Evolutionary conservation across 768 basidiomycete species (phyloP), one percentile per base, ranked within the genome.

Genomic region (Roridomyces roridus): DNA sequence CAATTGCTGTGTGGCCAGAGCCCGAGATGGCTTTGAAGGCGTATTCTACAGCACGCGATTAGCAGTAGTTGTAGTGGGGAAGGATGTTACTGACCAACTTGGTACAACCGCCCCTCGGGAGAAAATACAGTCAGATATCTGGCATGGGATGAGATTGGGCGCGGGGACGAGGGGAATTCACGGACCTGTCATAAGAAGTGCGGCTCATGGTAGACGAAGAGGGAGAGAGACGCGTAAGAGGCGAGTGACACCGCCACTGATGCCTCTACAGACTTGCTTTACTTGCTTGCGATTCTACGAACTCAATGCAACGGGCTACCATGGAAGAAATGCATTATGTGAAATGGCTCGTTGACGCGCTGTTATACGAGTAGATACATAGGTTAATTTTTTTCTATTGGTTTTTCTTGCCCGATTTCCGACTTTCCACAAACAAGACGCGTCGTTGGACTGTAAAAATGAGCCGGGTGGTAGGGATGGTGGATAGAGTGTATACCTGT

Each of bases 11-110:
- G 68, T 98, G 94, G 1, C 95, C 96, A 1, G 95, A 94, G 51
- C 94, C 94, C 60, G 95, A 94, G 72, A 98, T 98, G 44, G 97
- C 97, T 76, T 98, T 99, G 88, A 98, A 98, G 24, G 97, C 96
- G 82, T 98, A 98, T 78, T 98, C 96, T 98, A 67, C 5, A 34
- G 15, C 59, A 12, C 47, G 25, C 48, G 57, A 49, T 29, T 59
- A 51, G 51, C 21, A 20, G 25, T 55, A 57, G 60, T 56, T 54
- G 57, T 46, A 26, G 29, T 17, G 11, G 39, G 55, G 44, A 51
- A 23, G 18, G 42, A 26, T 17, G 40, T 10, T 4, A 79, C 91
- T 66, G 67, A 92, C 94, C 97, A 71, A 98, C 96, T 95, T 99
- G 97, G 71, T 98, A 99, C 56, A 99, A 78, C 53, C 96, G 86